Evolutionary conservation across 2,329 filamentous ascomycete genomes (phyloP).

Genomic region (Trichoderma endophyticum): DNA sequence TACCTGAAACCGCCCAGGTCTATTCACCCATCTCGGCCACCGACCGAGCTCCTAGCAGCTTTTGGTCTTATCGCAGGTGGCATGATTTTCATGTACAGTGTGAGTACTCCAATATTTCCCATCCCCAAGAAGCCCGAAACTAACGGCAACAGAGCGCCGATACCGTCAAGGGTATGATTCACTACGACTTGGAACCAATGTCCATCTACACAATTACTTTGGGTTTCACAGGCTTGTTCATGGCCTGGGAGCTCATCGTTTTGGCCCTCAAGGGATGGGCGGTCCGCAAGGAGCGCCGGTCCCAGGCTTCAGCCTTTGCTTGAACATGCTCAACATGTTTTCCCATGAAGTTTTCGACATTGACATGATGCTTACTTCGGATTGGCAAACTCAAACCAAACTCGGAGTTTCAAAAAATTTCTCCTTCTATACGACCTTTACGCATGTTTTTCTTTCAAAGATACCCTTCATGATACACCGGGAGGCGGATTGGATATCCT

Average conservation of each 20-base stretch:
- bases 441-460: not conserved
- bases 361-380: not conserved
- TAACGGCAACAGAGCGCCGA: constrained; percentile 60
- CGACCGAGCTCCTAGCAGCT: constrained; percentile 80
- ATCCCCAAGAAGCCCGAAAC: not conserved
- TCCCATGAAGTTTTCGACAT: not conserved
- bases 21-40: constrained; percentile 76
- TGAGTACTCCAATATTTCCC: constrained; percentile 45
- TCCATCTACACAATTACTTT: constrained; percentile 87
- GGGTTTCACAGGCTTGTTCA: constrained; percentile 76
- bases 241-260: constrained; percentile 77
- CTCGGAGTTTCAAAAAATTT: not conserved
- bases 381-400: not conserved
- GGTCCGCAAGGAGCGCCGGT: constrained; percentile 43
- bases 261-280: constrained; percentile 90
- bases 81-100: constrained; percentile 87
- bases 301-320: not conserved
- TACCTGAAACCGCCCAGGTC: constrained; percentile 81
- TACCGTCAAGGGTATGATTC: constrained; percentile 72
- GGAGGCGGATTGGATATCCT: constrained; percentile 5
- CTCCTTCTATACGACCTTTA: constrained; percentile 2
- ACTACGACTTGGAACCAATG: constrained; percentile 80
- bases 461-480: constrained; percentile 11
- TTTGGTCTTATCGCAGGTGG: constrained; percentile 89
- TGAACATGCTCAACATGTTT: not conserved